Percentiles rank a stretch among this genome's conserved stretches.
These are phyloP conservation scores for Chalara sp. DNA, from an alignment of 2,329 filamentous ascomycete species.

Conservation along the genomic window DNA sequence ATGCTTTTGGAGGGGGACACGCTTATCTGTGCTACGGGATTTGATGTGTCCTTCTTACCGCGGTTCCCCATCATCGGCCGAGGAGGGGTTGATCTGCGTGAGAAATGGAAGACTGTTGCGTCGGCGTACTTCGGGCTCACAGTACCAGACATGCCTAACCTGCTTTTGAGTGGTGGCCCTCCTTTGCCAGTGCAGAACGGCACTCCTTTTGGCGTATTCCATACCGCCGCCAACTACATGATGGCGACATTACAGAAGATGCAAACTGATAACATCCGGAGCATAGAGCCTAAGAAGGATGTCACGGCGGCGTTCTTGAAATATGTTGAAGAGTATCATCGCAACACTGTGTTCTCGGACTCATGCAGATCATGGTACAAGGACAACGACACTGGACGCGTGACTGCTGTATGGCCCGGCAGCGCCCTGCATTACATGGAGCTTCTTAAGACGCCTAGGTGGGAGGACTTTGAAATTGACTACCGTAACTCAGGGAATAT, in stretches of 20 bases:
- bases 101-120: conserved; percentile 8
- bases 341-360: too few species aligned
- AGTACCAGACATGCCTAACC: conserved; percentile 5
- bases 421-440: conserved; percentile 32
- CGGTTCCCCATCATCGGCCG: conserved; percentile 13
- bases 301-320: too few species aligned
- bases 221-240: background rate
- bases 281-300: too few species aligned
- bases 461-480: conserved; percentile 39
- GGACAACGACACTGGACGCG: background rate
- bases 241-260: too few species aligned
- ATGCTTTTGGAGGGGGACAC: conserved; percentile 18
- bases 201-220: background rate
- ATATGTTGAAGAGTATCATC: too few species aligned
- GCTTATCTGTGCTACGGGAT: conserved; percentile 27
- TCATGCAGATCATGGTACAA: background rate
- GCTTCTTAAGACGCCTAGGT: conserved; percentile 35
- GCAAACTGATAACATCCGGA: too few species aligned
- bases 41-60: conserved; percentile 17
- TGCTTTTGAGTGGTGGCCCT: background rate
- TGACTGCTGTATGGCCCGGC: background rate
- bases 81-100: background rate
- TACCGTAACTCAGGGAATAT: background rate
- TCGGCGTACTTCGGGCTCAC: conserved; percentile 8
- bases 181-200: too few species aligned